Base-by-base conservation (phyloP, 495 filamentous ascomycete genomes). In the Neurospora sp. region DNA sequence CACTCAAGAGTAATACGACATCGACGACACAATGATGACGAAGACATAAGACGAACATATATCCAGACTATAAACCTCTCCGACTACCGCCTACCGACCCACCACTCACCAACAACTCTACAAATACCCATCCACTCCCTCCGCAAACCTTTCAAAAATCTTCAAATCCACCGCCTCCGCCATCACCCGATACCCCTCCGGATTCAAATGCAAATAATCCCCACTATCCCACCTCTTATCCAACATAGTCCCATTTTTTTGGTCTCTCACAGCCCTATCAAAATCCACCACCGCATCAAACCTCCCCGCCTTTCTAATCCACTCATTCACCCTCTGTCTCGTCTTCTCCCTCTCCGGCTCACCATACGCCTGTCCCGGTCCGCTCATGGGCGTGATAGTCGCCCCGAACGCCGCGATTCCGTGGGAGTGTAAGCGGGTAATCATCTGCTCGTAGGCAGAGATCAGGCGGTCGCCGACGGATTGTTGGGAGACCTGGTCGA, bases 241-340 rank as follows among this genome's bases (percentile, higher is more conserved):
- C 74, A 92, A 75, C 77, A 81, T 75, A 40, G 79, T 82, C n/a
- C 70, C 74, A 27, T 86, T 83, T 2, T 77, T 74, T 4, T 77
- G 77, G 77, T 91, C 86, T 59, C 88, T 76, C 69, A 91, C 72
- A 7, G 85, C 81, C 39, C 40, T 73, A 76, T 90, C 89, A 75
- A 92, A 91, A 74, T 92, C 90, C 40, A 92, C 74, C 0, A 91
- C 86, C 0, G 81, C 86, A 79, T 92, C 90, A 77, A 92, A 92
- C 66, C 79, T 72, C 0, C 86, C 86, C 62, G 82, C 84, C 9
- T 73, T 79, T n/a, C 87, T 78, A 39, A 92, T 92, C 82, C 85
- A 92, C 38, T 77, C 75, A 75, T 92, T 92, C 6, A 92, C 81
- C n/a, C 80, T 74, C 74, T 86, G 84, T 66, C 90, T 77, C 44